Percentiles rank a stretch among this genome's conserved stretches.
phyloP scores from a whole-genome alignment of 192 early-diverging fungal species.

The Blastocladiella britannica region DNA sequence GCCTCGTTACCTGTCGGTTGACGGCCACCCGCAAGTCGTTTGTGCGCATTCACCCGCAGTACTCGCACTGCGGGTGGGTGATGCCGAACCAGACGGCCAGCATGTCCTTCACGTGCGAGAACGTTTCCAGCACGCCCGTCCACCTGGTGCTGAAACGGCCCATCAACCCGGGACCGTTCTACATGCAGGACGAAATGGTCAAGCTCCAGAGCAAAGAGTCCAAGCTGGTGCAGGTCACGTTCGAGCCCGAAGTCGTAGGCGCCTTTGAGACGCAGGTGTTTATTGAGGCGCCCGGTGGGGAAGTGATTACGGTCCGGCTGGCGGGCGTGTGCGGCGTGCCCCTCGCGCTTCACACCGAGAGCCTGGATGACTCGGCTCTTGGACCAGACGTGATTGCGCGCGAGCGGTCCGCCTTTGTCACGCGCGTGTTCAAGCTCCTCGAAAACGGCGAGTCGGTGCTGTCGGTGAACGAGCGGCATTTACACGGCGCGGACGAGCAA shows the following conservation, averaged over 20 bases:
- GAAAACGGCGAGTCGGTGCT: not conserved
- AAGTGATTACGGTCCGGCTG: constrained; percentile 18
- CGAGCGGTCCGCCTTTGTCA: constrained; percentile 33
- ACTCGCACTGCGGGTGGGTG: constrained; percentile 33
- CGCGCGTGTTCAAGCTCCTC: not conserved
- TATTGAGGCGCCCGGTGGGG: constrained; percentile 31
- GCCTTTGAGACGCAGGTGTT: constrained; percentile 14
- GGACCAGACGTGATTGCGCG: constrained; percentile 23
- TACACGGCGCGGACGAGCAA: not conserved
- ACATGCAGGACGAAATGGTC: constrained; percentile 9
- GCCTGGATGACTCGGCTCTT: constrained; percentile 17
- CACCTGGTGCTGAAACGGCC: constrained; percentile 14
- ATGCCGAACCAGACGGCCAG: constrained; percentile 28
- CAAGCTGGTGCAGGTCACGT: constrained; percentile 19
- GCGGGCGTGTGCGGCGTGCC: constrained; percentile 33
- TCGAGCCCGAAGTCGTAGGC: constrained; percentile 27
- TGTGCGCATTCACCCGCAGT: constrained; percentile 22
- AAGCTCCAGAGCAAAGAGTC: constrained; percentile 22
- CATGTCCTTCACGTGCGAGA: constrained; percentile 20
- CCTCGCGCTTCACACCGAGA: constrained; percentile 31
- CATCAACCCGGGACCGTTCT: constrained; percentile 15
- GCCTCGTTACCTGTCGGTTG: constrained; percentile 20
- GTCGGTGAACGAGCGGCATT: not conserved
- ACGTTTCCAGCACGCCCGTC: constrained; percentile 16
- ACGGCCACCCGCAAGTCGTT: constrained; percentile 25